Evolutionary conservation across 1,284 basidiomycete genomes (phyloP).

Genomic region (Ganoderma lucidum): DNA sequence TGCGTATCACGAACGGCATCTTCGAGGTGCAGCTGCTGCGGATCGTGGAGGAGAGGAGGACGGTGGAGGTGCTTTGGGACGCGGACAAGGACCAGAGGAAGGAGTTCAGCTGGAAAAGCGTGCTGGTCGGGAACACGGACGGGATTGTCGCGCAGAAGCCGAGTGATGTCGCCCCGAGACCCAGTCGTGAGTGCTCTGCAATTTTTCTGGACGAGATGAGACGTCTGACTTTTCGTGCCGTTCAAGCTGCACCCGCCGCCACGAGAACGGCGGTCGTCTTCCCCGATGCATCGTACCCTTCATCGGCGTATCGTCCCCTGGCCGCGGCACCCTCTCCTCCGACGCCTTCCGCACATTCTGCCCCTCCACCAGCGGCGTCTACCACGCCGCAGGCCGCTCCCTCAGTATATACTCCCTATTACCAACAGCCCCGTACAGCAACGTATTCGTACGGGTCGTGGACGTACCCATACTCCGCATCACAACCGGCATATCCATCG

Average conservation of each 20-base stretch:
- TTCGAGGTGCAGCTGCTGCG: conserved; percentile 82
- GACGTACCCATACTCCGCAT: conserved; percentile 39
- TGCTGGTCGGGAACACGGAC: conserved; percentile 59
- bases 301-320: conserved; percentile 1
- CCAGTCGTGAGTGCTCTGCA: conserved; percentile 42
- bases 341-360: neutral
- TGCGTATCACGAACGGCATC: conserved; percentile 79
- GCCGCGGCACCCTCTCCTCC: neutral
- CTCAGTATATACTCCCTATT: conserved; percentile 25
- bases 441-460: conserved; percentile 41
- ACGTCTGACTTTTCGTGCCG: conserved; percentile 7
- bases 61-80: conserved; percentile 80
- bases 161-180: conserved; percentile 46
- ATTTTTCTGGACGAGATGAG: neutral
- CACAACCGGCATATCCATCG: conserved; percentile 1
- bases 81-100: conserved; percentile 66
- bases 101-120: conserved; percentile 83
- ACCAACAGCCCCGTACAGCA: conserved; percentile 32
- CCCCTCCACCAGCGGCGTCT: neutral
- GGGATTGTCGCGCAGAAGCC: conserved; percentile 68
- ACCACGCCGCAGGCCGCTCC: neutral
- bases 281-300: conserved; percentile 4
- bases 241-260: conserved; percentile 18
- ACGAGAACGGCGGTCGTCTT: neutral
- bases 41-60: conserved; percentile 70